Base-by-base conservation (phyloP, 352 stramenopile species). In the Globisporangium middletonii region DNA sequence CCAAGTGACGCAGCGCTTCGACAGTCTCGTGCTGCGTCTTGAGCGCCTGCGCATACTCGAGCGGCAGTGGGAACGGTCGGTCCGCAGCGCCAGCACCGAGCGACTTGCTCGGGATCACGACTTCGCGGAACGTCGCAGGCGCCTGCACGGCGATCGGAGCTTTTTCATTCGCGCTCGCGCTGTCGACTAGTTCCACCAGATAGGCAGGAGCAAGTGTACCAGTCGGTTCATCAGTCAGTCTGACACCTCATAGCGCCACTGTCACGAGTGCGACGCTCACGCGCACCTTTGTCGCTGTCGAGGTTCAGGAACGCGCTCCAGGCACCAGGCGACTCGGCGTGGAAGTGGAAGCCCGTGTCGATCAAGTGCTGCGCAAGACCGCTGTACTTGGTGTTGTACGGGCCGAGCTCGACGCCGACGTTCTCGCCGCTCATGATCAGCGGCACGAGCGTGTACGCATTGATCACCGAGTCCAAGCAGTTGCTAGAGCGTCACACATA, bases 371-470 rank as follows among this genome's bases (percentile, higher is more conserved):
- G 83, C 41, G 75, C 79, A 19, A 98, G 78, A 11, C 83, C 81
- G 4, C 94, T 79, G 69, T 98, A 98, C 69, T 94, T 97, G 50
- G 90, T 90, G 68, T 98, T 98, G 86, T 98, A 98, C 2, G 96
- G 96, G 16, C 93, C 96, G 51, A 99, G 86, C 58, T 96, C 80
- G 59, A 97, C 96, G 27, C 82, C 92, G 2, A 97, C 81, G 73
- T 98, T 98, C 68, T 99, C 96, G 28, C 96, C 96, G 12, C 91
- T 94, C 50, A 98, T 79, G 62, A 99, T 86, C 43, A 96, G 72
- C 19, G 89, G 89, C 44, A 73, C 86, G 11, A 94, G 79, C 8
- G 94, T 97, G 71, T 97, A 98, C 26, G 95, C 68, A 60, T 92
- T 96, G 50, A 98, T 79, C 0, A 86, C 69, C 8, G 90, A 94